A percentile compares a stretch with the other conserved stretches of the same genome.
phyloP scores from a whole-genome alignment of 768 basidiomycete species.

The Lanmaoa pseudosensibilis region DNA sequence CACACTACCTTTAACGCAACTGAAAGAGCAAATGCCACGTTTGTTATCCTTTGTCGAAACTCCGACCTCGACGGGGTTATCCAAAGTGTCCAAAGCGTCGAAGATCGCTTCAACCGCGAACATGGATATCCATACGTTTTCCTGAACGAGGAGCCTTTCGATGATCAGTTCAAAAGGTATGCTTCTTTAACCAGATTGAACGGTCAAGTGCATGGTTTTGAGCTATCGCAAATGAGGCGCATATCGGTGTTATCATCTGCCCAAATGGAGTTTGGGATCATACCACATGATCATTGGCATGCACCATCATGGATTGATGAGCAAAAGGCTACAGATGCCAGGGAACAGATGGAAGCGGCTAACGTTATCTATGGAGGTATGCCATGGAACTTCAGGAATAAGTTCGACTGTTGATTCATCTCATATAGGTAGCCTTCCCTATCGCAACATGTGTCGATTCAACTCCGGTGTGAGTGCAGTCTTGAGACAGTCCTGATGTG shows the following conservation, averaged over 20 bases:
- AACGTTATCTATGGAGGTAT: conserved; percentile 51
- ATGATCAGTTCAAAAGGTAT: conserved; percentile 49
- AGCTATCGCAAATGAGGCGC: conserved; percentile 27
- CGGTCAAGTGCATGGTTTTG: conserved; percentile 6
- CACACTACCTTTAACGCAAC: neutral
- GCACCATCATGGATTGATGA: conserved; percentile 77
- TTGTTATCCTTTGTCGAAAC: conserved; percentile 58
- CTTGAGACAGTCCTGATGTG: neutral
- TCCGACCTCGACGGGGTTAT: conserved; percentile 46
- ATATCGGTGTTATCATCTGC: conserved; percentile 41
- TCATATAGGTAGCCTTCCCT: conserved; percentile 29
- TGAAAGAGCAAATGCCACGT: conserved; percentile 52
- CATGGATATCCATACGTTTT: conserved; percentile 64
- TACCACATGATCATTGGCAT: conserved; percentile 64
- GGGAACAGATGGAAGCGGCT: conserved; percentile 51
- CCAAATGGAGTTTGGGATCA: conserved; percentile 55
- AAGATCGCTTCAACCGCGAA: conserved; percentile 58
- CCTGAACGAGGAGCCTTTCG: conserved; percentile 62
- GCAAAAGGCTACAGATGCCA: conserved; percentile 48
- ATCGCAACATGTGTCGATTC: conserved; percentile 78
- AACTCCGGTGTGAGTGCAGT: conserved; percentile 58
- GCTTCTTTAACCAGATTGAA: neutral
- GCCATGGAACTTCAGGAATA: conserved; percentile 9
- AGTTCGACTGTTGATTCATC: neutral
- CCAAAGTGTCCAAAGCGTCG: conserved; percentile 52